Conservation (phyloP, 768 basidiomycete genomes). For the Epithele typhae region DNA sequence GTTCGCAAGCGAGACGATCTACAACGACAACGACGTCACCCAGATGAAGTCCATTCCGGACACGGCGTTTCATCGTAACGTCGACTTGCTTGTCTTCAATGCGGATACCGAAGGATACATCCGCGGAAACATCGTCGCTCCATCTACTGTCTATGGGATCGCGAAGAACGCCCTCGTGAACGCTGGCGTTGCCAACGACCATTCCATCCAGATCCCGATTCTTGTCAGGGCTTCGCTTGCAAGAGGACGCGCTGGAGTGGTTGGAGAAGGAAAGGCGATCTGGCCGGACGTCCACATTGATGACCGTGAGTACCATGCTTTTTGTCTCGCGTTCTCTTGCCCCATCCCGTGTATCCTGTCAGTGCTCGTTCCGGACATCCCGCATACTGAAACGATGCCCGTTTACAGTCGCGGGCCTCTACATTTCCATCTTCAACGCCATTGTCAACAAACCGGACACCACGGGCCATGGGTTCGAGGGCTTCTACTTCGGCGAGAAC, state of each 20-base stretch:
- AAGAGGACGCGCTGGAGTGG: conserved; percentile 47
- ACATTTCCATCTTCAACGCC: conserved; percentile 37
- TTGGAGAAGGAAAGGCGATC: conserved; percentile 54
- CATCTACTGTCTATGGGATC: conserved; percentile 57
- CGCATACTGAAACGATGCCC: too few species aligned
- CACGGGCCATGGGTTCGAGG: conserved; percentile 30
- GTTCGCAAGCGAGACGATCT: conserved; percentile 36
- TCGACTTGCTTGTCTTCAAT: conserved; percentile 44
- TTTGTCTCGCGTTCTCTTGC: not conserved
- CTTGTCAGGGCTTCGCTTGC: conserved; percentile 41
- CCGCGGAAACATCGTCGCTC: conserved; percentile 48
- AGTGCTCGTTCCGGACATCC: too few species aligned
- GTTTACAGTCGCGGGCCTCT: conserved; percentile 40
- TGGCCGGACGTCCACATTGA: conserved; percentile 59
- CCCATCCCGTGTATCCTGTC: conserved; percentile 34
- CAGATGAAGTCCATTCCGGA: conserved; percentile 41
- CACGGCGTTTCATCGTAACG: conserved; percentile 43
- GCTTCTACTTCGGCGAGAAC: conserved; percentile 32
- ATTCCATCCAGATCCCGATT: conserved; percentile 48
- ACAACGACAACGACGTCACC: conserved; percentile 46
- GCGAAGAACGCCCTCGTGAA: conserved; percentile 44
- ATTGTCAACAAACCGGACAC: conserved; percentile 24
- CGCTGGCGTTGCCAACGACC: conserved; percentile 46
- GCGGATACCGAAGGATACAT: conserved; percentile 50
- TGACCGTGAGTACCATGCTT: conserved; percentile 37